Base-by-base conservation (phyloP, 2,329 filamentous ascomycete species). In the Aurifilum marmelostoma region DNA sequence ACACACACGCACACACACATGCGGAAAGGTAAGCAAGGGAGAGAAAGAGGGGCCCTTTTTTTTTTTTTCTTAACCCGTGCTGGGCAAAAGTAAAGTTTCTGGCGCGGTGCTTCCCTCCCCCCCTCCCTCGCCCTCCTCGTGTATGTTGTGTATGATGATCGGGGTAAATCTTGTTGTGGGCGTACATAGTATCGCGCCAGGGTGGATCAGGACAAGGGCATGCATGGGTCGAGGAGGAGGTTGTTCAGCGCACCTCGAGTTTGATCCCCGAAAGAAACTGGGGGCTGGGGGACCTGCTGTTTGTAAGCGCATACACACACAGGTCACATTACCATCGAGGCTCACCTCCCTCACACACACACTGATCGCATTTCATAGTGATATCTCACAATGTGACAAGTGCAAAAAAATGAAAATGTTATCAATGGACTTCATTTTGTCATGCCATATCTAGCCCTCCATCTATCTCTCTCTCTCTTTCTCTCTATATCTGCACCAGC, bases 401-500 rank as follows among this genome's bases (percentile, higher is more conserved):
- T n/a, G n/a, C n/a, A n/a, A n/a, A n/a, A n/a, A n/a, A n/a, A n/a
- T n/a, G n/a, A 7, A 47, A 9, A 47, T 47, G 43, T 47, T 9
- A 12, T 37, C 56, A 32, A 11, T 34, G 16, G 9, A 59, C 32
- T 59, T 59, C 56, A 59, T 59, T 59, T n/a, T 11, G 52, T 56
- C 52, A 56, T 56, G 52, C 52, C 27, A 56, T 18, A 32, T 56
- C 52, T 32, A 32, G 43, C 43, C 8, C 24, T n/a, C 50, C 50
- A 54, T 54, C 9, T 32, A 63, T 29, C 41, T 50, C 18, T 50
- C 43, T 47, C 43, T 50, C 39, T 29, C 41, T 50, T 7, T 50
- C 43, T 47, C 43, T 50, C 39, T 63, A 32, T 63, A 47, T 43
- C 61, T 50, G 24, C 61, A 56, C 52, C 43, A 18, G 18, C 21